A percentile compares a stretch with the other conserved stretches of the same genome.
These are phyloP conservation scores for Biscogniauxia mediterranea DNA, from an alignment of 2,329 filamentous ascomycete genomes.

Conservation along the genomic window DNA sequence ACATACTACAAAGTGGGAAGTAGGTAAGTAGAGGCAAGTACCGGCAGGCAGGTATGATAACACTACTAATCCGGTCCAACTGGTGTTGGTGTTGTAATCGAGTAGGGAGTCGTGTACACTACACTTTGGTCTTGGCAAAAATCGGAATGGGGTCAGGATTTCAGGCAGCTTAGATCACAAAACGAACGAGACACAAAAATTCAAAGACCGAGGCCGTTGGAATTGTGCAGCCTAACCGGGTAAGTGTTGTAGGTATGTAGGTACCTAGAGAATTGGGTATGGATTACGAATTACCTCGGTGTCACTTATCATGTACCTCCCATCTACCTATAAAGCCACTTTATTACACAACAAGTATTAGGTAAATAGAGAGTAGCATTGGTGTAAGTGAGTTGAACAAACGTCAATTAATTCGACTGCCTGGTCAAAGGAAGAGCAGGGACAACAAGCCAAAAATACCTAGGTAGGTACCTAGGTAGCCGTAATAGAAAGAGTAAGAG, in stretches of 20 bases:
- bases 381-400: slow-evolving; percentile 1
- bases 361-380: not conserved
- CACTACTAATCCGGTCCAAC: not conserved
- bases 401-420: slow-evolving; percentile 10
- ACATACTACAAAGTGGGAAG: not conserved
- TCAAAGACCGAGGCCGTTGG: too few species aligned
- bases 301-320: too few species aligned
- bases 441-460: slow-evolving; percentile 1
- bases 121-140: not conserved
- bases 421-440: slow-evolving; percentile 7
- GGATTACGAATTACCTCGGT: slow-evolving; percentile 2
- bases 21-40: not conserved
- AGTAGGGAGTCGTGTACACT: not conserved
- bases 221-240: not conserved
- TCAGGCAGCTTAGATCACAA: not conserved
- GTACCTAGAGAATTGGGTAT: not conserved
- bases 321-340: too few species aligned
- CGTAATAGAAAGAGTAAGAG: not conserved
- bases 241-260: too few species aligned
- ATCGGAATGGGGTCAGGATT: not conserved
- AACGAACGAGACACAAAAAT: not conserved
- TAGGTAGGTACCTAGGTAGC: too few species aligned
- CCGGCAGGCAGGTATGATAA: too few species aligned
- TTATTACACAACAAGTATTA: too few species aligned
- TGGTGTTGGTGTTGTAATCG: not conserved